Evolutionary conservation across 1,139 yeast genomes (phyloP).

Genomic region (Kurtzmaniella quercitrusa): DNA sequence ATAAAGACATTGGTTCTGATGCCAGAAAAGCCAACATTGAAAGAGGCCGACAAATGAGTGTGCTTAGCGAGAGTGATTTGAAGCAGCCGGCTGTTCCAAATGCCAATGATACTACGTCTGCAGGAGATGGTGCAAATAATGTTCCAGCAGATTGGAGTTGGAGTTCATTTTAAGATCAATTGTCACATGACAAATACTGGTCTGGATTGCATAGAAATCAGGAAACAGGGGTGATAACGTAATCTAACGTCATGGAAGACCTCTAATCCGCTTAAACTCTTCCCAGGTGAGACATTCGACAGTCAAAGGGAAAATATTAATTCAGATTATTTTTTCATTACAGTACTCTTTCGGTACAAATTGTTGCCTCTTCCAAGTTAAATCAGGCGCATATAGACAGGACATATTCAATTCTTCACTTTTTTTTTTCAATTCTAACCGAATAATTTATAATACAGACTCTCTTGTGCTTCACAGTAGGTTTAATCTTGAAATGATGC

Average conservation of each 20-base stretch:
- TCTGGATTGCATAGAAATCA: too few relatives aligned
- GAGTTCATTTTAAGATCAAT: conserved; percentile 41
- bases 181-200: background rate
- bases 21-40: conserved; percentile 5
- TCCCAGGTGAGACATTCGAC: too few relatives aligned
- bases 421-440: background rate
- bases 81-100: background rate
- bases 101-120: background rate
- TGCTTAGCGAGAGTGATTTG: conserved; percentile 5
- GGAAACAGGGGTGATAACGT: too few relatives aligned
- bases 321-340: background rate
- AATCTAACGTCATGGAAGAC: too few relatives aligned
- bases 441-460: background rate
- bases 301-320: background rate
- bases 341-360: background rate
- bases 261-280: too few relatives aligned
- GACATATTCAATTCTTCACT: background rate
- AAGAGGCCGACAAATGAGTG: conserved; percentile 7
- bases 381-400: background rate
- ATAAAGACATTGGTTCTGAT: conserved; percentile 1
- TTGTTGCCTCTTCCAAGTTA: background rate
- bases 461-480: too few relatives aligned
- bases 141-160: conserved; percentile 44
- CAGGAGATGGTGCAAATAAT: conserved; percentile 12
- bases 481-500: too few relatives aligned